Conservation (phyloP, 345 rosid genomes). For the Gossypium thurberi region DNA sequence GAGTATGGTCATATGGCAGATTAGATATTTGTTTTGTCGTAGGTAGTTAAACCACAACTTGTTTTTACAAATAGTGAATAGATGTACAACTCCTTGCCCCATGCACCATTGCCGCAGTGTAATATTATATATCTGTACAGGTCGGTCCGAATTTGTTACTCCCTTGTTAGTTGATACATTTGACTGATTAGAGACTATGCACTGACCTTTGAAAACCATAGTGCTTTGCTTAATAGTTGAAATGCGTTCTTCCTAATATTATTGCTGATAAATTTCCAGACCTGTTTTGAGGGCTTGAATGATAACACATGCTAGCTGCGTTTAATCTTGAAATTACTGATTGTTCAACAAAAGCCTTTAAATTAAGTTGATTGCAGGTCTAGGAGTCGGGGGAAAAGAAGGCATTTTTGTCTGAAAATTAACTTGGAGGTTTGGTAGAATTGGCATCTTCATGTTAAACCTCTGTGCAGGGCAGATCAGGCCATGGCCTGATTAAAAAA, state of each 20-base stretch:
- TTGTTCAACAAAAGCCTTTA: too few relatives aligned
- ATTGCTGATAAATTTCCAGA: background rate
- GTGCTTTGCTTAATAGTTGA: conserved; percentile 1
- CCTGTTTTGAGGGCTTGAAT: background rate
- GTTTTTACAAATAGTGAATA: conserved; percentile 16
- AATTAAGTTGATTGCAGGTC: too few relatives aligned
- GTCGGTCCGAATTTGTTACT: conserved; percentile 9
- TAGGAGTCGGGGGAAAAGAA: too few relatives aligned
- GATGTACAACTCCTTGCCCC: conserved; percentile 18
- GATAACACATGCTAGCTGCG: too few relatives aligned
- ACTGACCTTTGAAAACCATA: background rate
- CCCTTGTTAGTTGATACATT: conserved; percentile 14
- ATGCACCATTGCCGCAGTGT: conserved; percentile 19
- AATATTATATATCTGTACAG: conserved; percentile 36
- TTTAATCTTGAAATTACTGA: too few relatives aligned
- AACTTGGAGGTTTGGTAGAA: background rate
- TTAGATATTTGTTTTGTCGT: conserved; percentile 20
- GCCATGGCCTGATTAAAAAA: too few relatives aligned
- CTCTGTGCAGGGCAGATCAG: too few relatives aligned
- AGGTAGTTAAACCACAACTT: conserved; percentile 16
- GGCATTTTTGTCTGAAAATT: background rate
- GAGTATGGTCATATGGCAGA: conserved; percentile 44
- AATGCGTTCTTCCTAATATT: background rate
- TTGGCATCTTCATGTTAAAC: background rate
- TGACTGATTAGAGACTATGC: conserved; percentile 1